Evolutionary conservation across 345 rosid species (phyloP), one percentile per base, ranked within the genome.

Genomic region (Salix udensis): DNA sequence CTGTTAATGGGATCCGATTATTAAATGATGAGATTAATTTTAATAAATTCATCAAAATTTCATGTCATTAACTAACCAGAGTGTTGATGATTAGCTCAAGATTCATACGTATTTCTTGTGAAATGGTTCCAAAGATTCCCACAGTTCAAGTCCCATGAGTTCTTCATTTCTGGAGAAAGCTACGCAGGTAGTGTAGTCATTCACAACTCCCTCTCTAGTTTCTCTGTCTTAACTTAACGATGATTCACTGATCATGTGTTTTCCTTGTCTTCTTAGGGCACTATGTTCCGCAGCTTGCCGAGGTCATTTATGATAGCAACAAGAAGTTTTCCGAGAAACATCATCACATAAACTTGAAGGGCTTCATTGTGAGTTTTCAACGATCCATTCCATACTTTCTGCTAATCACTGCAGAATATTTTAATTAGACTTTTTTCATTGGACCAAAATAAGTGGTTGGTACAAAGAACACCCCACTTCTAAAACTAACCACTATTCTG

Each of bases 221-320:
- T 24, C 1, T 26, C 1, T 26, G 21, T 66, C 23, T 14, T 37
- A 24, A 24, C 26, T 0, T 24, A 12, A 12, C 23, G 5, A n/a
- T 7, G 18, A 31, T 14, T 24, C 31, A 8, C 2, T 31, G 26
- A 24, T 24, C 58, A 68, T 11, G 62, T 39, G 36, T 70, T 44
- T 37, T 80, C 79, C 26, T 44, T 28, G 23, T 77, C 67, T 18
- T 76, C 67, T 18, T 76, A 91, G 97, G 98, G 16, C 98, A 91
- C 82, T 91, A 94, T 65, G 95, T 90, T 80, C 95, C 98, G 16
- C 94, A 90, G 77, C 95, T 94, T 31, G 85, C 97, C 1, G 92
- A 91, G 81, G 69, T 76, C 26, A 88, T 94, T 50, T 88, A 80
- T 52, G 85, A 87, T 30, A 78, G 71, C 19, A 91, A 94, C 77